A percentile compares a stretch with the other conserved stretches of the same genome.
Conservation (phyloP, 1,284 basidiomycete species). For the Microbotryum intermedium region DNA sequence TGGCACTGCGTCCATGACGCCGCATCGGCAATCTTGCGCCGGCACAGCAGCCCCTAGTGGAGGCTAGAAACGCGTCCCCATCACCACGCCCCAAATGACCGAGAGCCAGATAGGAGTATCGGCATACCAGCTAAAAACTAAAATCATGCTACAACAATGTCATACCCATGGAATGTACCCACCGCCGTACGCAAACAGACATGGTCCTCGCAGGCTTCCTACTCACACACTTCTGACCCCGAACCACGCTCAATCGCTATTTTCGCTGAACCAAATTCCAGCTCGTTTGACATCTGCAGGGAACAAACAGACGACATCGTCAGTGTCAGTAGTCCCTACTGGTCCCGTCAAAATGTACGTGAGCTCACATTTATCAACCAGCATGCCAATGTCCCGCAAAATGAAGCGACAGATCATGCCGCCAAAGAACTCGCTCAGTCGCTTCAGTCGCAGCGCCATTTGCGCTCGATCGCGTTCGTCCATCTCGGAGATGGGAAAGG, state of each 20-base stretch:
- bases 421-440: constrained; percentile 81
- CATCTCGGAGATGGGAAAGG: constrained; percentile 54
- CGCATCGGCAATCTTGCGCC: no score
- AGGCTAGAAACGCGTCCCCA: no score
- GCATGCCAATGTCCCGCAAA: constrained; percentile 53
- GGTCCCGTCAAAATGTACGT: background rate
- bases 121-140: background rate
- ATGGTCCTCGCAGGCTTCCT: no score
- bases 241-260: background rate
- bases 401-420: constrained; percentile 85
- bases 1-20: no score
- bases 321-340: background rate
- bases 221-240: background rate
- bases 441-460: constrained; percentile 65
- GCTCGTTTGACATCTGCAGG: constrained; percentile 27
- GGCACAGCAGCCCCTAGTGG: no score
- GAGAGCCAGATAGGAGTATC: background rate
- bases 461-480: constrained; percentile 45
- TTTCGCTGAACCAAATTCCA: constrained; percentile 22
- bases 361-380: constrained; percentile 73
- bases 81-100: no score
- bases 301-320: background rate
- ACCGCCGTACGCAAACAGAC: no score
- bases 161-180: background rate
- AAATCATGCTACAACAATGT: background rate